Evolutionary conservation across 768 basidiomycete species (phyloP), one percentile per base, ranked within the genome.

Genomic region (Trichaptum fuscoviolaceum): DNA sequence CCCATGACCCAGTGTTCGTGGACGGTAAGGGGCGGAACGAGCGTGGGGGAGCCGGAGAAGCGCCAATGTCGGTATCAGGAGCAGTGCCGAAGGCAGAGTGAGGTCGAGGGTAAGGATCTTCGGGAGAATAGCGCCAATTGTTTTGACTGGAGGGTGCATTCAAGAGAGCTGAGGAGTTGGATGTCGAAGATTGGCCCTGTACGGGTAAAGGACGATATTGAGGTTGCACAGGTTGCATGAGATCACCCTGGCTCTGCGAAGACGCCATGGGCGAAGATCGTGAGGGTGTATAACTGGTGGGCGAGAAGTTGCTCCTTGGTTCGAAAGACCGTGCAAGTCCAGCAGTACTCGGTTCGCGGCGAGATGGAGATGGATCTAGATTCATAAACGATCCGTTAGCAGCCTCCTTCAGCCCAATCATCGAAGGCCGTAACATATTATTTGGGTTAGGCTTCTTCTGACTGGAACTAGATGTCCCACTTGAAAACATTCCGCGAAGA

Each of bases 31-130:
- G 63, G 17, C 63, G 63, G 30, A 24, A 63, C 27, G 23, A 36
- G 7, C 63, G 30, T 34, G 73, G 68, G 30, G 75, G 73, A 10
- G 77, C 73, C n/a, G 81, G 78, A 10, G 83, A 80, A 6, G 77
- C 75, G 42, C 78, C 70, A 18, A 80, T 72, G 64, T 85, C 84
- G 20, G 42, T 6, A 12, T 52, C 42, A 20, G 42, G 42, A 52
- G 42, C 42, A 52, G 42, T 20, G 62, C 83, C 86, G n/a, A 82
- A 72, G 15, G 88, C 86, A 35, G 90, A 90, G 62, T 82, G 85
- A 1, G 90, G 87, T 42, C 89, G 83, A 23, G 85, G 82, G 71
- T 82, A 84, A 1, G 87, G 86, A 0, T 91, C 89, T 63, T 81
- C 59, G 23, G 24, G 42, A 3, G 30, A 61, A 25, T 61, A 17